These are phyloP conservation scores for Candida tetrigidarum DNA, from an alignment of 1,139 yeast species.

Conservation along the genomic window DNA sequence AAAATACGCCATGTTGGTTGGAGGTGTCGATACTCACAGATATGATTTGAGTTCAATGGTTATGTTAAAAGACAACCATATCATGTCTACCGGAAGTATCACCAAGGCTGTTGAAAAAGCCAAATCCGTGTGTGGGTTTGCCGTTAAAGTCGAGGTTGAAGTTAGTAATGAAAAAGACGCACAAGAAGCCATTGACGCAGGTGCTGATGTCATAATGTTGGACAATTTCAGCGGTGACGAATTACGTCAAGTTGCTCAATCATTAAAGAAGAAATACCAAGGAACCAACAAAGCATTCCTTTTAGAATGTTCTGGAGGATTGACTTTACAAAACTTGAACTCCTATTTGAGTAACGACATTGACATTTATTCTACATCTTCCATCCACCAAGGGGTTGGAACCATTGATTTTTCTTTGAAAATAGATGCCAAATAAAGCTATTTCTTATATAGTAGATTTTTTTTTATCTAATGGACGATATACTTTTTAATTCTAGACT, in stretches of 20 bases:
- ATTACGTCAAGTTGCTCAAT: constrained; percentile 66
- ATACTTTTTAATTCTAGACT: constrained; percentile 42
- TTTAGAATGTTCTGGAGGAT: constrained; percentile 92
- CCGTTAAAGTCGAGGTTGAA: constrained; percentile 91
- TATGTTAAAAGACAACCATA: constrained; percentile 94
- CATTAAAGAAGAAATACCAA: constrained; percentile 60
- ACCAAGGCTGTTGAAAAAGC: constrained; percentile 82
- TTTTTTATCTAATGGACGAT: constrained; percentile 44
- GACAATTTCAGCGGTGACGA: constrained; percentile 82
- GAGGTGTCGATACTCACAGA: constrained; percentile 93
- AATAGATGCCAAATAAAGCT: constrained; percentile 47
- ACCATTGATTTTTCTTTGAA: constrained; percentile 86
- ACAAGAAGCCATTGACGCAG: constrained; percentile 88
- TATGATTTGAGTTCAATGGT: constrained; percentile 94
- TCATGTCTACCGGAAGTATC: constrained; percentile 91
- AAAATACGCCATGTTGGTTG: constrained; percentile 93
- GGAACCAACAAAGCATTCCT: constrained; percentile 57
- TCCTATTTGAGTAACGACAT: constrained; percentile 75
- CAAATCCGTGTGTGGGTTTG: constrained; percentile 81
- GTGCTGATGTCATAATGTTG: constrained; percentile 95
- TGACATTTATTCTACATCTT: constrained; percentile 89
- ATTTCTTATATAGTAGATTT: not conserved
- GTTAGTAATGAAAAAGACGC: constrained; percentile 86
- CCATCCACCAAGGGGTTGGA: constrained; percentile 90
- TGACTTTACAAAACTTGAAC: constrained; percentile 68